Evolutionary conservation across 1,139 yeast genomes (phyloP), one percentile per base, ranked within the genome.

Genomic region (Taphrina sp.): DNA sequence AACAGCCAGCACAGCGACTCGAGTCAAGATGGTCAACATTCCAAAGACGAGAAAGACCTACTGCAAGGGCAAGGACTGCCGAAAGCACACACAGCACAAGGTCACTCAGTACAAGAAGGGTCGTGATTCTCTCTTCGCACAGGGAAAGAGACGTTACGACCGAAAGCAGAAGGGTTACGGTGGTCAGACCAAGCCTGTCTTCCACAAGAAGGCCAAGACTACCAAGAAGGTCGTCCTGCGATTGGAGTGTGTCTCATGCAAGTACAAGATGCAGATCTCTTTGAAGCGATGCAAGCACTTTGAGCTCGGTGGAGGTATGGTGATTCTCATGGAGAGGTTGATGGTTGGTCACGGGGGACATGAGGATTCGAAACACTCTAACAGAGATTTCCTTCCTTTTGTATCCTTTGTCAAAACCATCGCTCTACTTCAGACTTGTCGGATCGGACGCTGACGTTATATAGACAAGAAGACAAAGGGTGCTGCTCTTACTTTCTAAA

Each of bases 61-160:
- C 92, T 92, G 99, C 83, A 89, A 89, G 82, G 96, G 96, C 81
- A 92, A 86, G 82, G 83, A 82, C 76, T 94, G 99, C 83, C 88
- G 95, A 75, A 89, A 89, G 81, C 99, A 94, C 94, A 90, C 98
- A 74, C 96, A 89, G 80, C 99, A 92, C 95, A 92, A 92, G 85
- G 98, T 92, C 73, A 90, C 98, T 78, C 99, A 92, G 83, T 94
- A 92, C 95, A 92, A 92, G 79, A 96, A 97, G 75, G 98, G 98
- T 81, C 92, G 92, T 83, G 97, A 97, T 75, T 90, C 97, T 67
- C 84, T 90, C 73, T 89, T 83, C 76, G 96, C 97, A 70, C 97
- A 92, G 82, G 99, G 99, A 85, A 94, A 94, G 90, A 88, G 99
- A 84, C 90, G 99, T 83, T 92, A 92, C 82, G 98, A 94, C 94